These are phyloP conservation scores for Suillus plorans DNA, from an alignment of 768 basidiomycete genomes.

Conservation along the genomic window DNA sequence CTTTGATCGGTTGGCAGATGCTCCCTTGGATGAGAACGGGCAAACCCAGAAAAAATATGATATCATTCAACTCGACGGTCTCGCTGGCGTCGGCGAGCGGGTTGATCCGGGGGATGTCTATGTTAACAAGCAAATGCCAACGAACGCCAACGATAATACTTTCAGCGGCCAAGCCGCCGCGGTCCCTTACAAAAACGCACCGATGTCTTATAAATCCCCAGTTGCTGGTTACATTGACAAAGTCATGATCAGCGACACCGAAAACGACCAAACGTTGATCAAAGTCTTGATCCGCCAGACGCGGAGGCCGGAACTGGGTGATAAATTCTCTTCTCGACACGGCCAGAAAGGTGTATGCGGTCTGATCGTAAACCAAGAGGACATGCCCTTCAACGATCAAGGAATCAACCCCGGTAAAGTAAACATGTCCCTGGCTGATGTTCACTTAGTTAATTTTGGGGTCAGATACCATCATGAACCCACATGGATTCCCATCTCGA, in stretches of 20 bases:
- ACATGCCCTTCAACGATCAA: conserved; percentile 99
- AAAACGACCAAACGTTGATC: conserved; percentile 94
- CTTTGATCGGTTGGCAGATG: conserved; percentile 92
- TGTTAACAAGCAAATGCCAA: conserved; percentile 95
- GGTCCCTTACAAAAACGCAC: conserved; percentile 88
- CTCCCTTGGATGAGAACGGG: conserved; percentile 82
- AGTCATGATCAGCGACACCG: conserved; percentile 95
- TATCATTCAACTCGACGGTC: conserved; percentile 88
- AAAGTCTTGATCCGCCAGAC: conserved; percentile 98
- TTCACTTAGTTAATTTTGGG: conserved; percentile 15
- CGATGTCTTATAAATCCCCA: conserved; percentile 91
- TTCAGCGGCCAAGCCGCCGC: conserved; percentile 82
- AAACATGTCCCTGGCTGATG: not conserved
- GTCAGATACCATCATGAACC: conserved; percentile 98
- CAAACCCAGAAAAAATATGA: conserved; percentile 81
- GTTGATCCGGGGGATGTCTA: conserved; percentile 93
- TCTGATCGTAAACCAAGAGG: conserved; percentile 97
- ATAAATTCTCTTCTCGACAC: conserved; percentile 97
- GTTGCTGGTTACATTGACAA: conserved; percentile 96
- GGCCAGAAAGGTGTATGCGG: conserved; percentile 99
- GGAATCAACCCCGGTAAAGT: conserved; percentile 84
- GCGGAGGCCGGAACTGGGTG: conserved; percentile 91
- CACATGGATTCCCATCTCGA: conserved; percentile 98
- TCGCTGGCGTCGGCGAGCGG: conserved; percentile 92
- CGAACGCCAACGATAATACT: conserved; percentile 89